Conservation (phyloP, 2,329 filamentous ascomycete species). For the Trichothecium roseum region DNA sequence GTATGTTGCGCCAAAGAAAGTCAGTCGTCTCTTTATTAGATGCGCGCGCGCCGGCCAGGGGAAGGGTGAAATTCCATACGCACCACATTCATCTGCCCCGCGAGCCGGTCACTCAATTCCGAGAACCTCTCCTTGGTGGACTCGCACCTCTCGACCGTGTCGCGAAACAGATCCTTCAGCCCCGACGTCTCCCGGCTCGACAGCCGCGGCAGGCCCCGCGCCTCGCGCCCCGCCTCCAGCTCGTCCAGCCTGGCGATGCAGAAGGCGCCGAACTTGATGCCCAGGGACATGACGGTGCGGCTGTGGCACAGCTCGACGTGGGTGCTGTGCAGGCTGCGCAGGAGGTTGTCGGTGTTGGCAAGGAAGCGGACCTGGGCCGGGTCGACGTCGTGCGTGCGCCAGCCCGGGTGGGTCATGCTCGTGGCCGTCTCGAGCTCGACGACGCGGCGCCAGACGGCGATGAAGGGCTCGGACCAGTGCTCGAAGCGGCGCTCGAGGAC, state of each 20-base stretch:
- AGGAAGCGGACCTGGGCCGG: constrained; percentile 1
- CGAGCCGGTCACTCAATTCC: constrained; percentile 2
- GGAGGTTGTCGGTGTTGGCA: constrained; percentile 2
- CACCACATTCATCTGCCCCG: constrained; percentile 6
- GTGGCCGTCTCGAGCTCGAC: constrained; percentile 4
- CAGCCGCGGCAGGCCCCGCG: not conserved
- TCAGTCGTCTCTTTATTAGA: too few species aligned
- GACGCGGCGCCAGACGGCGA: constrained; percentile 2
- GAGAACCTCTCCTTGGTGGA: constrained; percentile 1
- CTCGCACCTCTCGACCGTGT: constrained; percentile 1
- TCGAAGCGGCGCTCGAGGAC: constrained; percentile 3
- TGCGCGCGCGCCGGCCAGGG: too few species aligned
- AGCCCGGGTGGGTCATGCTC: constrained; percentile 3
- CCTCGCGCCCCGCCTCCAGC: constrained; percentile 1
- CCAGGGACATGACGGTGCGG: constrained; percentile 2
- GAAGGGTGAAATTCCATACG: not conserved
- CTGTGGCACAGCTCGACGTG: constrained; percentile 5
- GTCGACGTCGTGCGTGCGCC: constrained; percentile 1
- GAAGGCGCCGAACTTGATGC: constrained; percentile 1
- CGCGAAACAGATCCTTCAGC: constrained; percentile 2
- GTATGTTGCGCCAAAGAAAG: too few species aligned
- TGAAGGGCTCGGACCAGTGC: constrained; percentile 3
- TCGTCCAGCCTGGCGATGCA: not conserved
- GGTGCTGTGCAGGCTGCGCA: constrained; percentile 4
- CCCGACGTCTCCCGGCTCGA: not conserved